Evolutionary conservation across 805 yeast species (phyloP).

Genomic region (Lipomyces starkeyi): DNA sequence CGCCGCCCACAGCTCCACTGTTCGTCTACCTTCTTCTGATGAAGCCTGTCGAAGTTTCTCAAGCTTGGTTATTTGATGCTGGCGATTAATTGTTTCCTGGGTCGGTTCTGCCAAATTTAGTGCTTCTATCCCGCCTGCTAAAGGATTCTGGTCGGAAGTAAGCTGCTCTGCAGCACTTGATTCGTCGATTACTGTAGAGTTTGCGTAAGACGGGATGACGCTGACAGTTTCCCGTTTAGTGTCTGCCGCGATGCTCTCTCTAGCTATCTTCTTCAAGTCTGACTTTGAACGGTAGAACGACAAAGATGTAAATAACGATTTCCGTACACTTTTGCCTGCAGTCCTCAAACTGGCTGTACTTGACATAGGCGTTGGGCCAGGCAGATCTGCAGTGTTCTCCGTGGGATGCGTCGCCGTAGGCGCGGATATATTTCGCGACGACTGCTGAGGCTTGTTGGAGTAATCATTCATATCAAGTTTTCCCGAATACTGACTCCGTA

Average conservation of each 20-base stretch:
- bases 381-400: neutral
- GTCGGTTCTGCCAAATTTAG: neutral
- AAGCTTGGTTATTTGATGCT: constrained; percentile 8
- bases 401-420: neutral
- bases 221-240: neutral
- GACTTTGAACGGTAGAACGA: constrained; percentile 20
- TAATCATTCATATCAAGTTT: constrained; percentile 10
- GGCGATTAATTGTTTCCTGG: neutral
- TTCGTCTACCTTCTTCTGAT: constrained; percentile 25
- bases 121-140: neutral
- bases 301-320: constrained; percentile 18
- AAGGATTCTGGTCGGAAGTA: neutral
- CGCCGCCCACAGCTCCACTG: constrained; percentile 32
- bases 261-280: neutral
- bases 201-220: neutral
- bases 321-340: constrained; percentile 12
- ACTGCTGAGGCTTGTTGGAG: neutral
- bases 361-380: neutral
- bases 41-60: constrained; percentile 25
- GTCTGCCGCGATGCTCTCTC: neutral
- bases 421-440: neutral
- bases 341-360: constrained; percentile 7
- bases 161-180: neutral
- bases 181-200: neutral
- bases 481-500: constrained; percentile 29